Evolutionary conservation across 306 rosid genomes (phyloP).

Genomic region (Gillenia trifoliata): DNA sequence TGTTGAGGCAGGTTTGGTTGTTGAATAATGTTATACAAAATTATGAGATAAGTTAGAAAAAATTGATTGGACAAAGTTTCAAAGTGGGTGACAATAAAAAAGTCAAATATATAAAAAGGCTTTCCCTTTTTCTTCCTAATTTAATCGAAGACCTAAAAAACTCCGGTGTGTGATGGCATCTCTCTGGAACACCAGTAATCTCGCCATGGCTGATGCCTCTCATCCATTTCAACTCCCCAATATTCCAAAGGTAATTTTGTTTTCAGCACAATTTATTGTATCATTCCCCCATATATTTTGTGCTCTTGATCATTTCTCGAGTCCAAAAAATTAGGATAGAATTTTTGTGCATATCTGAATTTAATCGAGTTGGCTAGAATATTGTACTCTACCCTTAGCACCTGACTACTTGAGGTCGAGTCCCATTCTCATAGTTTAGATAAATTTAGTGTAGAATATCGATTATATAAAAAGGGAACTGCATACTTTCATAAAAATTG

Average conservation of each 20-base stretch:
- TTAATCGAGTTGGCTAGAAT: no score
- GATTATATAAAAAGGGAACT: no score
- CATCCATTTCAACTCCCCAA: not conserved
- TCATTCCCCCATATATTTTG: not conserved
- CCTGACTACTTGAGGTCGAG: no score
- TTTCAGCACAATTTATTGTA: not conserved
- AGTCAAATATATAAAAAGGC: not conserved
- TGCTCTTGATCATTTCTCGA: not conserved
- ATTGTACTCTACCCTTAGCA: no score
- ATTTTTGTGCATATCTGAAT: no score
- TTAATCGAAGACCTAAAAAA: not conserved
- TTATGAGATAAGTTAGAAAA: not conserved
- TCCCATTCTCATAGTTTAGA: no score
- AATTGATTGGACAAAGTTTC: not conserved
- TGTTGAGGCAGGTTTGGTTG: not conserved
- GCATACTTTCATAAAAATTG: not conserved
- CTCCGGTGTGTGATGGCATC: not conserved
- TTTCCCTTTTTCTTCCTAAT: no score
- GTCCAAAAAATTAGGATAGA: no score
- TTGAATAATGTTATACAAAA: not conserved
- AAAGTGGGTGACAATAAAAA: not conserved
- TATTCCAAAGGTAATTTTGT: constrained; percentile 1
- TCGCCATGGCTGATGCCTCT: constrained; percentile 1
- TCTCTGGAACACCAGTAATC: not conserved
- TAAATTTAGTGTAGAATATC: no score